Conservation (phyloP, 1,284 basidiomycete species). For the Ustanciosporium gigantosporum region DNA sequence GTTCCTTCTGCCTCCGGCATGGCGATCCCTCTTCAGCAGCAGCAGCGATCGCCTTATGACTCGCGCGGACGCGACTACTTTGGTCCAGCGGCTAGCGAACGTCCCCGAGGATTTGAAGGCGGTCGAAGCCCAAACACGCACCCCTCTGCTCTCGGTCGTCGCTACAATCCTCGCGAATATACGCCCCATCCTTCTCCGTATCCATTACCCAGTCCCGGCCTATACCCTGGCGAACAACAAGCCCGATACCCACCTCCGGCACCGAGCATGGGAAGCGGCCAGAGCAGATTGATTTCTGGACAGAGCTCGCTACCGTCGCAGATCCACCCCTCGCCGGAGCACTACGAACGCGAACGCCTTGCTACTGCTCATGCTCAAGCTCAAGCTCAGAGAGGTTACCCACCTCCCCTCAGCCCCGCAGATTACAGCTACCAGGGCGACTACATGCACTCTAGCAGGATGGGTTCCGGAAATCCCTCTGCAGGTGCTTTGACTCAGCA, state of each 20-base stretch:
- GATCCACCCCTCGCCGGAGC: background rate
- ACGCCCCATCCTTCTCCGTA: background rate
- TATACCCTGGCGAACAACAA: background rate
- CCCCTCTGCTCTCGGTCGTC: background rate
- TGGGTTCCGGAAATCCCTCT: background rate
- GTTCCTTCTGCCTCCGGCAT: slow-evolving; percentile 27
- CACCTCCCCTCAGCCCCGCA: slow-evolving; percentile 1
- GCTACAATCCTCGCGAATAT: background rate
- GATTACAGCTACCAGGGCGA: slow-evolving; percentile 23
- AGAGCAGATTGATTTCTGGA: background rate
- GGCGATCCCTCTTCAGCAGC: slow-evolving; percentile 7
- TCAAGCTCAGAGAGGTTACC: background rate
- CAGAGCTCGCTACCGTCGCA: too few relatives aligned
- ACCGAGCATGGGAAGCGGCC: background rate
- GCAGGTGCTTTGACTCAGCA: slow-evolving; percentile 9
- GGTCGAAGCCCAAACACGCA: slow-evolving; percentile 9
- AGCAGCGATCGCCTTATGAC: slow-evolving; percentile 20
- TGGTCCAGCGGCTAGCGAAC: slow-evolving; percentile 8
- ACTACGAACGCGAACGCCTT: too few relatives aligned
- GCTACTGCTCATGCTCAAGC: too few relatives aligned
- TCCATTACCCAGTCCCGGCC: background rate
- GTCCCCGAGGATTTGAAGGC: slow-evolving; percentile 9
- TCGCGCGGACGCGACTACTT: slow-evolving; percentile 28
- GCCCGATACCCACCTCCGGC: background rate
- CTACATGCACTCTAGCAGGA: background rate